A percentile compares a stretch with the other conserved stretches of the same genome.
Evolutionary conservation across 2,329 filamentous ascomycete genomes (phyloP).

Genomic region (Claviceps sp.): DNA sequence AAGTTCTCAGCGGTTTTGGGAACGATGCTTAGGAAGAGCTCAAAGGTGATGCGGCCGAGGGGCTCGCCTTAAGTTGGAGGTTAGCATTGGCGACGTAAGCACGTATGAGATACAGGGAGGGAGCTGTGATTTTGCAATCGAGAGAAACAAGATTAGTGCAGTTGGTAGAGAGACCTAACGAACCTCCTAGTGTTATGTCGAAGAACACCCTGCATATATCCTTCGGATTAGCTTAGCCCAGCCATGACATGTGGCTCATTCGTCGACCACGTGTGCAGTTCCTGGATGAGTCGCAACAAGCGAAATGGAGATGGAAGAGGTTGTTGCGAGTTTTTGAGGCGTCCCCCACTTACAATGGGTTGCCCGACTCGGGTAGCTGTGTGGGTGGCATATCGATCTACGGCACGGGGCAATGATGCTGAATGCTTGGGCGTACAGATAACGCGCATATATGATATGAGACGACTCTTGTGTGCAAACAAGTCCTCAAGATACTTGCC

Average conservation of each 20-base stretch:
- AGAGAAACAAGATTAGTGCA: neutral
- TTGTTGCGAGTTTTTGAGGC: neutral
- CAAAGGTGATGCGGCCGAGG: constrained; percentile 76
- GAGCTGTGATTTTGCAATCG: neutral
- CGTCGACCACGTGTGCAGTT: too few species aligned
- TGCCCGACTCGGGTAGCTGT: constrained; percentile 31
- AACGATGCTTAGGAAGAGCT: constrained; percentile 74
- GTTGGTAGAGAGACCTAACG: constrained; percentile 14
- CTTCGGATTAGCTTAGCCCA: neutral
- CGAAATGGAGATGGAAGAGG: neutral
- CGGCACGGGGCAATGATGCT: neutral
- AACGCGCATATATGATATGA: neutral
- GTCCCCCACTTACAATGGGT: constrained; percentile 28
- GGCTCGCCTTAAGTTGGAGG: constrained; percentile 50
- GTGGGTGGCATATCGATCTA: constrained; percentile 27
- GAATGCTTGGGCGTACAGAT: neutral
- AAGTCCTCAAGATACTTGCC: neutral
- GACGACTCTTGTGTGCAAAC: neutral
- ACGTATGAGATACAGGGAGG: neutral
- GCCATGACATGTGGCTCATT: neutral
- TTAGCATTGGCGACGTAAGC: neutral
- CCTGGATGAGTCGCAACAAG: neutral
- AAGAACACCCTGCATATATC: constrained; percentile 46
- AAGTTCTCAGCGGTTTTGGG: constrained; percentile 94
- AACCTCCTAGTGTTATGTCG: constrained; percentile 67